Base-by-base conservation (phyloP, 495 filamentous ascomycete species). In the Podospora didyma region DNA sequence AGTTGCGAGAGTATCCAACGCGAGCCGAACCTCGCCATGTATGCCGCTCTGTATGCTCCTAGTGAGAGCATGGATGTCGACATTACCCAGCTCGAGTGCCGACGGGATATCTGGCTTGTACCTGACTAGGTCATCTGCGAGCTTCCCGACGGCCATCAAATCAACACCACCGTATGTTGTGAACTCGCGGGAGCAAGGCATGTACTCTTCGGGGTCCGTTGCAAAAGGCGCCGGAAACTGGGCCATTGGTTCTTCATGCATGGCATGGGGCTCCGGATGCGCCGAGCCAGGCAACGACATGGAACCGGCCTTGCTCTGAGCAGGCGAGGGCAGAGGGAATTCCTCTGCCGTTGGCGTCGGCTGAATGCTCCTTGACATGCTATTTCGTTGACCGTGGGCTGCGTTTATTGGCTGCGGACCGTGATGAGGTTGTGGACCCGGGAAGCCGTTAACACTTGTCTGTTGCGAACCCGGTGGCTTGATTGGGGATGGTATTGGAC, bases 31-130 rank as follows among this genome's bases (percentile, higher is more conserved):
- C 68, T 98, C 94, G 12, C 84, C 85, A 62, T 90, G 82, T 50
- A 98, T 89, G 2, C 93, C 94, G 56, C 88, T 96, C 58, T 95
- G 90, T n/a, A 98, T 76, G 63, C 90, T 89, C 79, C 90, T 89
- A 1, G 85, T 96, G 41, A 98, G 78, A n/a, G 93, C 90, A 60
- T 90, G 88, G 24, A 97, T 86, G 63, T 98, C 92, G 53, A 98
- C 86, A 16, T 88, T 75, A 11, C 94, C 94, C 26, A 97, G 75
- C 61, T 98, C 93, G 3, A 76, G 72, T n/a, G 89, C 79, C 1
- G 74, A 69, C 2, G 94, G 94, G 42, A 92, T 77, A 58, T 84
- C 86, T 1, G 90, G 89, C 62, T 83, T 88, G 59, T 80, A 72
- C 57, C 74, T 77, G 23, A 76, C 70, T 20, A 95, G 72, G 24